Evolutionary conservation across 176 grass and related monocot species (phyloP).

Genomic region (Otatea glauca): DNA sequence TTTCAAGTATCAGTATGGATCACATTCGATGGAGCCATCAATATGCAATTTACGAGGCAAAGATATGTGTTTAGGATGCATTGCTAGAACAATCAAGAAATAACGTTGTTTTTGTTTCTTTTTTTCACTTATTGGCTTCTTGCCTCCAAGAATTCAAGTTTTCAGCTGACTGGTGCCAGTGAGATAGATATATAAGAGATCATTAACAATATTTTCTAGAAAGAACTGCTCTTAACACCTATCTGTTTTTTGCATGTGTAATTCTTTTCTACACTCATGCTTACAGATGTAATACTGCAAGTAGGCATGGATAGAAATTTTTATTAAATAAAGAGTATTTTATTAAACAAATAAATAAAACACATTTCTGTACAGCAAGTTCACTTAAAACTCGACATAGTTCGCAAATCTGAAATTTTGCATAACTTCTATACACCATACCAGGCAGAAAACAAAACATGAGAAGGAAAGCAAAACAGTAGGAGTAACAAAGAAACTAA

Average conservation of each 20-base stretch:
- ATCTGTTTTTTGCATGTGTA: neutral
- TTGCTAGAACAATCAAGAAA: neutral
- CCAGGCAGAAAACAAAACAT: neutral
- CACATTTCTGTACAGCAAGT: neutral
- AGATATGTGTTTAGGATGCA: neutral
- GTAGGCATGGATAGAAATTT: neutral
- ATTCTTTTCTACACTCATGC: neutral
- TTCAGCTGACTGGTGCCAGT: neutral
- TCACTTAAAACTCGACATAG: neutral
- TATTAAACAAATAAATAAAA: neutral
- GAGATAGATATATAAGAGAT: neutral
- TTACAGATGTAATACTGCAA: neutral
- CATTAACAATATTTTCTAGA: neutral
- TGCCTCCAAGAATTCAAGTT: neutral
- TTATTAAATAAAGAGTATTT: neutral
- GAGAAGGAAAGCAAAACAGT: neutral
- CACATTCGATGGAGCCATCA: neutral
- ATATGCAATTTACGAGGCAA: neutral
- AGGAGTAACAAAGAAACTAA: neutral
- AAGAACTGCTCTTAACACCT: neutral
- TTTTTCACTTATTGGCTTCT: neutral
- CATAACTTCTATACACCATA: neutral
- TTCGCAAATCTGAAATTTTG: neutral
- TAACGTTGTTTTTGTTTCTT: neutral
- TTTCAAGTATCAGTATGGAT: neutral